phyloP scores from a whole-genome alignment of 495 filamentous ascomycete species.

The Xylaria telfairii region DNA sequence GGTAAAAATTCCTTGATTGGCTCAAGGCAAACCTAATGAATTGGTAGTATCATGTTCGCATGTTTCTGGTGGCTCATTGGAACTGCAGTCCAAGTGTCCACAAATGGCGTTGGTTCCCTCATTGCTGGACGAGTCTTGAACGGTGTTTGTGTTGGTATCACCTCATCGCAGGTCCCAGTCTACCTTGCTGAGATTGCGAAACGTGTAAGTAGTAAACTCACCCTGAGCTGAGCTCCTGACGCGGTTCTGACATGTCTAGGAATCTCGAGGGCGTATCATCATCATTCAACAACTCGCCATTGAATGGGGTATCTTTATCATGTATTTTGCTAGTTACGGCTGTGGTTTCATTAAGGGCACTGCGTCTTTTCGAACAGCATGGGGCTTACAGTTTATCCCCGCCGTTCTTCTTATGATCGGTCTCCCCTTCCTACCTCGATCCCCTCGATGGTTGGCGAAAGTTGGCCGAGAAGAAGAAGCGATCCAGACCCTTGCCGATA shows the following conservation, averaged over 20 bases:
- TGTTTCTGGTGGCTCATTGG: conserved; percentile 75
- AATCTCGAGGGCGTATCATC: conserved; percentile 64
- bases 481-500: conserved; percentile 67
- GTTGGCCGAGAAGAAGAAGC: conserved; percentile 72
- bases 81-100: conserved; percentile 69
- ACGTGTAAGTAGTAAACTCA: conserved; percentile 58
- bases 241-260: conserved; percentile 24
- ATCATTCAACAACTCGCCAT: conserved; percentile 80
- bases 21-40: conserved; percentile 21
- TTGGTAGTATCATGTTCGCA: conserved; percentile 62
- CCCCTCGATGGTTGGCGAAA: conserved; percentile 75
- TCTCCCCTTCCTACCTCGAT: conserved; percentile 73
- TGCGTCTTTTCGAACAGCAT: conserved; percentile 73
- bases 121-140: conserved; percentile 75
- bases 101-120: conserved; percentile 64
- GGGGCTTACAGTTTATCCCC: conserved; percentile 76
- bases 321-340: conserved; percentile 53
- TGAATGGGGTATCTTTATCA: conserved; percentile 67
- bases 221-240: background rate
- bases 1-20: background rate
- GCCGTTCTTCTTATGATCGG: conserved; percentile 66
- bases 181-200: conserved; percentile 78
- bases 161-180: conserved; percentile 81
- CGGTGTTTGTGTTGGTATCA: conserved; percentile 75
- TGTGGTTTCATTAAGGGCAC: conserved; percentile 67